Percentiles rank a stretch among this genome's conserved stretches.
Evolutionary conservation across 441 rosid genomes (phyloP).

Genomic region (Gossypium aridum): DNA sequence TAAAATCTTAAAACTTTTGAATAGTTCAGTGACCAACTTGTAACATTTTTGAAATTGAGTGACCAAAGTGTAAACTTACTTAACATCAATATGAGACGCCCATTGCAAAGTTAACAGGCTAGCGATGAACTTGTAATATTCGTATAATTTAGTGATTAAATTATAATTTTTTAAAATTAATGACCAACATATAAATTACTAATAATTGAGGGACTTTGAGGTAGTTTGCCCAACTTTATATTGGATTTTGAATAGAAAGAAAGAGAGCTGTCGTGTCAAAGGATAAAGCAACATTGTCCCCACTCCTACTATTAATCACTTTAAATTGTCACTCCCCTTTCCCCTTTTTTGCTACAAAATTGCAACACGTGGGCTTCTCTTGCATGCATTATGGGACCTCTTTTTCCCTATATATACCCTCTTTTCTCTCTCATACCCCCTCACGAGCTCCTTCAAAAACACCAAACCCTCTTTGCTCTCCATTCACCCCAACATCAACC

Average conservation of each 20-base stretch:
- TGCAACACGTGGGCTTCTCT: constrained; percentile 32
- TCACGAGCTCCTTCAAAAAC: neutral
- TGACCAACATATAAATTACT: too few species aligned
- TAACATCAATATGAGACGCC: too few species aligned
- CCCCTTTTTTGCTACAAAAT: neutral
- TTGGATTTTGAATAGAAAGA: neutral
- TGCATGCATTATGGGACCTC: neutral
- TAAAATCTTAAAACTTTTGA: too few species aligned
- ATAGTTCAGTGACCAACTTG: too few species aligned
- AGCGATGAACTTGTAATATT: too few species aligned
- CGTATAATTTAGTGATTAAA: too few species aligned
- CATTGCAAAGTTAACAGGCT: too few species aligned
- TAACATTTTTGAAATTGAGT: too few species aligned
- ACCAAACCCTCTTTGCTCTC: neutral
- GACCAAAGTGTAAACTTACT: too few species aligned
- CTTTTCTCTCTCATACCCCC: neutral
- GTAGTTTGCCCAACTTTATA: neutral
- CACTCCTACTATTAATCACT: neutral
- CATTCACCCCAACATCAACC: too few species aligned
- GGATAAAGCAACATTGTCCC: constrained; percentile 4
- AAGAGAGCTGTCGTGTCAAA: constrained; percentile 13
- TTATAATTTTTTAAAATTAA: too few species aligned
- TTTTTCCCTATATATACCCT: neutral
- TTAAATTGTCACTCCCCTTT: neutral
- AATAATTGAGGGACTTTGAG: too few species aligned